Evolutionary conservation across 1,284 basidiomycete genomes (phyloP).

Genomic region (Ceratobasidium sp.): DNA sequence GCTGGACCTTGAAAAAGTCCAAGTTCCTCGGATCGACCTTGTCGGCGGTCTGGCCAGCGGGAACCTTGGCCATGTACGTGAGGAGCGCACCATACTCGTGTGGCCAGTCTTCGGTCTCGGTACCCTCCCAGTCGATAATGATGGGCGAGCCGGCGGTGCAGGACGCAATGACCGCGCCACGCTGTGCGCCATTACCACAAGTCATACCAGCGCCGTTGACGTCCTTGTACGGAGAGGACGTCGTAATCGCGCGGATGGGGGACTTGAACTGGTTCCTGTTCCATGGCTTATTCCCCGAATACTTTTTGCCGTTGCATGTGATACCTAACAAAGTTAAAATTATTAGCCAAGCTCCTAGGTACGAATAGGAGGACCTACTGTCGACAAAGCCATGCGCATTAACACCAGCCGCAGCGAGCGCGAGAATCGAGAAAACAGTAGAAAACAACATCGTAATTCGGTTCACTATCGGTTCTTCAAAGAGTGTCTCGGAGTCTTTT

Average conservation of each 20-base stretch:
- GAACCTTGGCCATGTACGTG: constrained; percentile 72
- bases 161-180: too few species aligned
- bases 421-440: constrained; percentile 34
- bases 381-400: constrained; percentile 26
- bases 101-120: too few species aligned
- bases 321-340: constrained; percentile 52
- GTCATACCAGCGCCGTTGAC: constrained; percentile 67
- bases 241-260: constrained; percentile 72
- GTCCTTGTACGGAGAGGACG: constrained; percentile 73
- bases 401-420: constrained; percentile 27
- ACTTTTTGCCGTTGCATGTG: constrained; percentile 68
- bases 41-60: constrained; percentile 66
- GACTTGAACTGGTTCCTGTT: constrained; percentile 60
- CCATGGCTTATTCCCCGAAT: constrained; percentile 62
- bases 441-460: constrained; percentile 38
- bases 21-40: constrained; percentile 68
- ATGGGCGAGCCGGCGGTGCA: too few species aligned
- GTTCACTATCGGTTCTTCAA: constrained; percentile 27
- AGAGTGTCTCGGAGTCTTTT: constrained; percentile 13
- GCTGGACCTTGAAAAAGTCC: constrained; percentile 77
- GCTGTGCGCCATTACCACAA: too few species aligned
- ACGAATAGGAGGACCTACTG: background rate
- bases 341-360: too few species aligned
- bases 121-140: too few species aligned
- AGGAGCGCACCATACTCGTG: constrained; percentile 68